These are phyloP conservation scores for Margaritispora aquatica DNA, from an alignment of 495 filamentous ascomycete genomes.

Conservation along the genomic window DNA sequence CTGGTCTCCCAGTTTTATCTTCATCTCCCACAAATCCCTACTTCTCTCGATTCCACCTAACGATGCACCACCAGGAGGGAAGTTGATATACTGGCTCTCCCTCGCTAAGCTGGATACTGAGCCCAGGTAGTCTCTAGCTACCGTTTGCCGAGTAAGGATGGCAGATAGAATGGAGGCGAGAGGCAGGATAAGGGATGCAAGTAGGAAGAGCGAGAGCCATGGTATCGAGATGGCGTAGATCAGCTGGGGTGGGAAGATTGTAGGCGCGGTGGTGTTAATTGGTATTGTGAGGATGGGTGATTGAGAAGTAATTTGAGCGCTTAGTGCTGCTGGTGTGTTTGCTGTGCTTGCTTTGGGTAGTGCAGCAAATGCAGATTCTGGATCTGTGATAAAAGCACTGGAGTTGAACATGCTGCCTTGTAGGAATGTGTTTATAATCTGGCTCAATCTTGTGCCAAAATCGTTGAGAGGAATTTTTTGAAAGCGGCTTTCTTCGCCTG, in stretches of 20 bases:
- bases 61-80: slow-evolving; percentile 9
- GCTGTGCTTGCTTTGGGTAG: background rate
- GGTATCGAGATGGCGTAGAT: slow-evolving; percentile 1
- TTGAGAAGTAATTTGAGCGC: background rate
- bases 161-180: slow-evolving; percentile 5
- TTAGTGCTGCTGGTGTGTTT: background rate
- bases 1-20: slow-evolving; percentile 15
- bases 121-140: slow-evolving; percentile 6
- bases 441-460: slow-evolving; percentile 11
- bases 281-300: slow-evolving; percentile 2
- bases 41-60: slow-evolving; percentile 7
- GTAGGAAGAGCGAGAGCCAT: slow-evolving; percentile 7
- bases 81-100: slow-evolving; percentile 1
- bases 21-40: slow-evolving; percentile 3
- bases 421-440: slow-evolving; percentile 15
- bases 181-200: slow-evolving; percentile 1
- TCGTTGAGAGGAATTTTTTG: slow-evolving; percentile 6
- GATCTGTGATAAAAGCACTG: slow-evolving; percentile 3
- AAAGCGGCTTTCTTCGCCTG: slow-evolving; percentile 7
- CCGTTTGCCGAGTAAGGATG: background rate
- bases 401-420: slow-evolving; percentile 11
- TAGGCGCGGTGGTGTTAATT: background rate
- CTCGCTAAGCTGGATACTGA: slow-evolving; percentile 8
- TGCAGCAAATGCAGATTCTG: background rate
- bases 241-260: background rate